Evolutionary conservation across 345 rosid species (phyloP).

Genomic region (Camelina sativa): DNA sequence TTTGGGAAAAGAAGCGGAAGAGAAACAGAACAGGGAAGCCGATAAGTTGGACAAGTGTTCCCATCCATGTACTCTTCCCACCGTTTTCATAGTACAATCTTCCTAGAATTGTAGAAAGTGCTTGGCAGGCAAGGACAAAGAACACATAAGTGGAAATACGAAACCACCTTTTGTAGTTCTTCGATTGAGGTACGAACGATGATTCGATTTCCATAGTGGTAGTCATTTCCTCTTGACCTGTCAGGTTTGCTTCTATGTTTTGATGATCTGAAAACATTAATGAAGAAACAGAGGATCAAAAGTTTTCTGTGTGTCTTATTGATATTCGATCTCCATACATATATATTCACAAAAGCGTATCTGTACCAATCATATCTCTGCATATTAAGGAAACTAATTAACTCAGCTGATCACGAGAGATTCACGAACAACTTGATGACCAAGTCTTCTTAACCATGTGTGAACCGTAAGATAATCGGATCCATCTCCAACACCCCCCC

Average conservation of each 20-base stretch:
- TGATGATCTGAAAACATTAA: slow-evolving; percentile 23
- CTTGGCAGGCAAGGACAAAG: slow-evolving; percentile 51
- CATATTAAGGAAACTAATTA: no score
- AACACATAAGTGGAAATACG: slow-evolving; percentile 44
- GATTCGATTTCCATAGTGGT: slow-evolving; percentile 34
- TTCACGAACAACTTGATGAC: no score
- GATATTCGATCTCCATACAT: no score
- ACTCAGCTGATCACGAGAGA: no score
- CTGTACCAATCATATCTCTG: no score
- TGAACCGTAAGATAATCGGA: no score
- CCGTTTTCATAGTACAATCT: slow-evolving; percentile 57
- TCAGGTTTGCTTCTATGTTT: background rate
- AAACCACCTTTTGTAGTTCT: slow-evolving; percentile 46
- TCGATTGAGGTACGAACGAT: background rate
- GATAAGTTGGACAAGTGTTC: slow-evolving; percentile 48
- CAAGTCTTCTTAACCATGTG: no score
- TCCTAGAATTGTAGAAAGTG: slow-evolving; percentile 50
- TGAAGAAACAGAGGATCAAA: no score
- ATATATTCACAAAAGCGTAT: no score
- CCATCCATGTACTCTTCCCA: slow-evolving; percentile 59
- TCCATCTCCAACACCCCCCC: no score
- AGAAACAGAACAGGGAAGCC: slow-evolving; percentile 66
- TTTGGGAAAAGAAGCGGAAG: slow-evolving; percentile 42
- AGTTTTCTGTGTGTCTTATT: no score
- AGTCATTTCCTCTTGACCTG: slow-evolving; percentile 21